These are phyloP conservation scores for Fusarium sp. DNA, from an alignment of 2,329 filamentous ascomycete species.

Conservation along the genomic window DNA sequence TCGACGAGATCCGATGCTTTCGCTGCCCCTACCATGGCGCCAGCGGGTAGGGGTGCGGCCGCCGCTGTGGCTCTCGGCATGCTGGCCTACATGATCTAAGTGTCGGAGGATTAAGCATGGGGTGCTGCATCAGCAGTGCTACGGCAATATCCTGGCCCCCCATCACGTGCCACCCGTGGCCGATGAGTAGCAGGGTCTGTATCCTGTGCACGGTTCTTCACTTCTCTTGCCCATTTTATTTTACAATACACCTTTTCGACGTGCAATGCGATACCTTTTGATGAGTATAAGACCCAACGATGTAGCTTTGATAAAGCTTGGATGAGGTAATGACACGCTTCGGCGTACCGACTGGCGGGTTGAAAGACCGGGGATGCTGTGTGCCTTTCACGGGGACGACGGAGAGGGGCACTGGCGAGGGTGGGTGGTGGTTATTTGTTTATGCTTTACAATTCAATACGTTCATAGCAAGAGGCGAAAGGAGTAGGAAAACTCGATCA, in stretches of 20 bases:
- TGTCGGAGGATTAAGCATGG: constrained; percentile 25
- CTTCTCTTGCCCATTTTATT: constrained; percentile 48
- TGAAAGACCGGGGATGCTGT: constrained; percentile 24
- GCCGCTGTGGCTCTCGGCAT: constrained; percentile 61
- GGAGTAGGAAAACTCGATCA: constrained; percentile 46
- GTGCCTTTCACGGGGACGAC: not conserved
- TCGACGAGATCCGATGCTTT: constrained; percentile 47
- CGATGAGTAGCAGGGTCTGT: constrained; percentile 13
- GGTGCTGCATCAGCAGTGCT: constrained; percentile 27
- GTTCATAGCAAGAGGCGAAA: constrained; percentile 50
- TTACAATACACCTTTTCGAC: constrained; percentile 45
- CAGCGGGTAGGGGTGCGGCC: constrained; percentile 54
- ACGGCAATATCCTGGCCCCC: constrained; percentile 30
- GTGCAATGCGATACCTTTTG: constrained; percentile 43
- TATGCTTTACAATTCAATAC: constrained; percentile 42
- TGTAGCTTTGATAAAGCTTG: constrained; percentile 22
- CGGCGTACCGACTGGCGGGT: constrained; percentile 31
- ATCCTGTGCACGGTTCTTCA: constrained; percentile 34
- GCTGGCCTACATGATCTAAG: constrained; percentile 62
- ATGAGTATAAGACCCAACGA: constrained; percentile 41
- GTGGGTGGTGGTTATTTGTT: constrained; percentile 36
- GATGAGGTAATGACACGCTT: constrained; percentile 35
- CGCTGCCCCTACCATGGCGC: constrained; percentile 55
- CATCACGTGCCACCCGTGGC: constrained; percentile 23
- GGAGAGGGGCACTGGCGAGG: constrained; percentile 27